Conservation (phyloP, 1,139 yeast genomes). For the Meyerozyma elateridarum region DNA sequence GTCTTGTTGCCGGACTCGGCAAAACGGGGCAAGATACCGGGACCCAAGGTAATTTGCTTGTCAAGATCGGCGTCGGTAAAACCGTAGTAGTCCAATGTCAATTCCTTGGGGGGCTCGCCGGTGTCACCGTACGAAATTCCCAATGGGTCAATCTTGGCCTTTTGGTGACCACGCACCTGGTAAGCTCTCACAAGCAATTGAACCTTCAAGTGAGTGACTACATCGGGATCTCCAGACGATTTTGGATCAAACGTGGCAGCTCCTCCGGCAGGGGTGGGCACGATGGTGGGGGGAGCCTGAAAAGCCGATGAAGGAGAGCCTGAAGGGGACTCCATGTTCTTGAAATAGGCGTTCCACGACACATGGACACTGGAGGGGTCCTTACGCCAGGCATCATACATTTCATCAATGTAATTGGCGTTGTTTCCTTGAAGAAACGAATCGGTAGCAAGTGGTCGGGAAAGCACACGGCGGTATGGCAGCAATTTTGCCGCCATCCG, state of each 20-base stretch:
- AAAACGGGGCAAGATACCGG: constrained; percentile 94
- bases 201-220: constrained; percentile 86
- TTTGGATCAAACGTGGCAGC: constrained; percentile 59
- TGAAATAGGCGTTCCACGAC: constrained; percentile 96
- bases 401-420: constrained; percentile 93
- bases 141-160: constrained; percentile 92
- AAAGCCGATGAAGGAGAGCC: constrained; percentile 76
- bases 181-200: constrained; percentile 96
- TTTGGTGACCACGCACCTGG: constrained; percentile 97
- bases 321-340: constrained; percentile 69
- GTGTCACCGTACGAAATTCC: constrained; percentile 79
- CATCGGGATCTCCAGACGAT: constrained; percentile 46
- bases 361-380: constrained; percentile 91
- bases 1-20: constrained; percentile 63
- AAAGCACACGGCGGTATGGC: constrained; percentile 16
- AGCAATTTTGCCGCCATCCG: constrained; percentile 4
- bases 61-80: constrained; percentile 83
- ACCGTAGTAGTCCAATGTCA: constrained; percentile 87
- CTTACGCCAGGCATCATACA: constrained; percentile 91
- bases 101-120: constrained; percentile 65
- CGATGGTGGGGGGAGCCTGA: constrained; percentile 84
- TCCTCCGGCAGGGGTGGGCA: constrained; percentile 73
- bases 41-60: constrained; percentile 85
- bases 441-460: constrained; percentile 39
- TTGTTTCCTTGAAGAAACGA: constrained; percentile 79